A percentile compares a stretch with the other conserved stretches of the same genome.
Conservation (phyloP, 2,329 filamentous ascomycete species). For the Sarocladiaceae sp. region DNA sequence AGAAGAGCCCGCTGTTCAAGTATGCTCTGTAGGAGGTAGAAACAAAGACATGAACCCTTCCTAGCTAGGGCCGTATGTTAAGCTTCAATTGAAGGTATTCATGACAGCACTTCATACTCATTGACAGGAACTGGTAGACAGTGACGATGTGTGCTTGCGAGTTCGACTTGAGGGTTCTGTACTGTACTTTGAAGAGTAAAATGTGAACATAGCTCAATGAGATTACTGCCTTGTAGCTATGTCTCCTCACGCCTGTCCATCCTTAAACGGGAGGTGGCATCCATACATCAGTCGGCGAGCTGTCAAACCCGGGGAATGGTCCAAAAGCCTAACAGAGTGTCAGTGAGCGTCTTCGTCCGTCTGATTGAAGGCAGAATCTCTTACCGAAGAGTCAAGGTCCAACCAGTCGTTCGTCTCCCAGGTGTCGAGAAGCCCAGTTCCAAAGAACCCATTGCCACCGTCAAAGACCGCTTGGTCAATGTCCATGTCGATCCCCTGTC, state of each 20-base stretch:
- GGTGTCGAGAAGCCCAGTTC: slow-evolving; percentile 13
- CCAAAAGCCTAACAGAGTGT: slow-evolving; percentile 13
- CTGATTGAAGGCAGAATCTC: not conserved
- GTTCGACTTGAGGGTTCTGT: no score
- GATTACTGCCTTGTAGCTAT: no score
- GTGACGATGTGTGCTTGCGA: no score
- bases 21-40: slow-evolving; percentile 18
- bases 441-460: not conserved
- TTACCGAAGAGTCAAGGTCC: slow-evolving; percentile 22
- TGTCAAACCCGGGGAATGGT: slow-evolving; percentile 13
- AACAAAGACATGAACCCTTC: no score
- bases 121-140: no score
- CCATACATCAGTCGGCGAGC: slow-evolving; percentile 12
- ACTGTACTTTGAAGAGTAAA: no score
- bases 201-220: no score
- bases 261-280: slow-evolving; percentile 9
- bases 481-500: not conserved
- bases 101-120: no score
- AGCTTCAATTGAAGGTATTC: no score
- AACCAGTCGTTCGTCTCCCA: slow-evolving; percentile 26
- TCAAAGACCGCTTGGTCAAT: not conserved
- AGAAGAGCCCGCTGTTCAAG: slow-evolving; percentile 23
- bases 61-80: no score
- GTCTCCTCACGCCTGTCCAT: no score
- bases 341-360: slow-evolving; percentile 4